Evolutionary conservation across 108 stramenopile genomes (phyloP), one percentile per base, ranked within the genome.

Genomic region (Pseudonitzschia pungens): DNA sequence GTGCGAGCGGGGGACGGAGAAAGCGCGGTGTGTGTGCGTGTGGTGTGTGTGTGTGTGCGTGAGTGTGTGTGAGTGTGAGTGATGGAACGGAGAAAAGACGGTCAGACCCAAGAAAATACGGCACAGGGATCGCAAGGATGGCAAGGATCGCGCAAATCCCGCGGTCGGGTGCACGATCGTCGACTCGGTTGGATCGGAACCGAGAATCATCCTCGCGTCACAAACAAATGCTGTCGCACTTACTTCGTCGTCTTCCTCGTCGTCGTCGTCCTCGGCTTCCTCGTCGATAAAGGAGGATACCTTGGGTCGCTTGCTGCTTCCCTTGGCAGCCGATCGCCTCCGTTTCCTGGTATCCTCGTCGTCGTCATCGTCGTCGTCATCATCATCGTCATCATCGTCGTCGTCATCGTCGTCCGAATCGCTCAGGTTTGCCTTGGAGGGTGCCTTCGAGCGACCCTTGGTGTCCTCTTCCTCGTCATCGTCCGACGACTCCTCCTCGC

Each of bases 251-350:
- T 91, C 84, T 22, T 83, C 87, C 14, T 67, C 66, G 15, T 67
- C 66, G 28, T 67, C 66, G 36, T 85, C 83, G 41, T 90, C 97
- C 66, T 92, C 92, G 18, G 93, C 95, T 75, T 93, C 94, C 65
- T 92, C 91, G 52, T 95, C 94, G 68, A 93, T 89, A 82, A 96
- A 93, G 22, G 84, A 78, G 22, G 78, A 80, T 24, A 84, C 69
- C 72, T 91, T 87, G 48, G 66, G 28, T 48, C 66, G 43, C 16
- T 67, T 67, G 45, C 45, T 67, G 0, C 66, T 48, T 31, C 66
- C 66, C 45, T 67, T 67, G 12, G 44, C 43, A 20, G 66, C 40
- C 26, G 66, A 48, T 26, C 66, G 66, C 50, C 28, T 45, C 24
- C 66, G 66, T 21, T 67, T 67, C 27, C 50, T 67, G 27, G 43